phyloP scores from a whole-genome alignment of 2,329 filamentous ascomycete species.

The Parasarocladium wereldwijsianum region DNA sequence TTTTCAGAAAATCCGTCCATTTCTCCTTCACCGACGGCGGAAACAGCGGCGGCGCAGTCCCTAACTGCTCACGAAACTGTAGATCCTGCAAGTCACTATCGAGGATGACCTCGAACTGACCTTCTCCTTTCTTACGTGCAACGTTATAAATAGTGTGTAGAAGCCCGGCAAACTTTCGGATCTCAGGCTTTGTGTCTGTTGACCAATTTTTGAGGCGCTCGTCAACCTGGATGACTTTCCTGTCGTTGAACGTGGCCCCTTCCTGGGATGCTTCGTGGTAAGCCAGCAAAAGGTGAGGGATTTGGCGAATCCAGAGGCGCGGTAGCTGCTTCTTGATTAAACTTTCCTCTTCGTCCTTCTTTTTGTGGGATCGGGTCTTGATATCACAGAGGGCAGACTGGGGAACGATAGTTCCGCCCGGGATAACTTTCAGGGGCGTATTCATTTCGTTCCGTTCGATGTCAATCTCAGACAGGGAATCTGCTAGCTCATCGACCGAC shows the following conservation, averaged over 20 bases:
- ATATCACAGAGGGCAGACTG: constrained; percentile 20
- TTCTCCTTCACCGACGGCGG: neutral
- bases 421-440: constrained; percentile 5
- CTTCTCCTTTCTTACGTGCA: neutral
- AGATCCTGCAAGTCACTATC: neutral
- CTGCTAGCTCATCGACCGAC: no score
- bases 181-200: constrained; percentile 9
- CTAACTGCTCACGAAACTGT: neutral
- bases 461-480: neutral
- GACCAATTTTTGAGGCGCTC: constrained; percentile 17
- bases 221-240: constrained; percentile 14
- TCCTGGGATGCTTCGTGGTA: constrained; percentile 16
- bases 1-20: constrained; percentile 1
- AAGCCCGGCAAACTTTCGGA: constrained; percentile 11
- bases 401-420: constrained; percentile 11
- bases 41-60: neutral
- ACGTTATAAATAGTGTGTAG: constrained; percentile 10
- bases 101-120: neutral
- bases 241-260: constrained; percentile 18
- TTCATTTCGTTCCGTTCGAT: neutral
- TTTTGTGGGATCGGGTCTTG: constrained; percentile 19
- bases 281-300: constrained; percentile 19
- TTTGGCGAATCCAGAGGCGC: constrained; percentile 21
- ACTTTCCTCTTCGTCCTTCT: constrained; percentile 9
- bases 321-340: constrained; percentile 17